Evolutionary conservation across 306 rosid species (phyloP).

Genomic region (Quercus mongolica): DNA sequence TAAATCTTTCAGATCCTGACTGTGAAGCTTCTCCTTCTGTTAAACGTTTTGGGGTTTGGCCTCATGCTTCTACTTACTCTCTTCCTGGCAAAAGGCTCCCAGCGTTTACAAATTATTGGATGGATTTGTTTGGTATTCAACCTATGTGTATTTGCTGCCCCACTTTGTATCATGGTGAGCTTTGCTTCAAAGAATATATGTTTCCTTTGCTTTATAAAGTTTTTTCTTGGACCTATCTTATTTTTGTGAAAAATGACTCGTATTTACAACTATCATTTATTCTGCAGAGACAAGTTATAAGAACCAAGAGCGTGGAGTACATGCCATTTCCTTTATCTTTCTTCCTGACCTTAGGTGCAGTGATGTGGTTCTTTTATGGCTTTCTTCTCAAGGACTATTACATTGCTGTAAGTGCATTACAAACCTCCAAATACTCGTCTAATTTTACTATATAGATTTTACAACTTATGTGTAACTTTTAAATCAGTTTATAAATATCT

Average conservation of each 20-base stretch:
- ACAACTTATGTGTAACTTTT: no score
- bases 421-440: neutral
- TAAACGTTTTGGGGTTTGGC: slow-evolving; percentile 77
- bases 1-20: slow-evolving; percentile 48
- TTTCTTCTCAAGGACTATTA: slow-evolving; percentile 71
- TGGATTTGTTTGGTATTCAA: slow-evolving; percentile 88
- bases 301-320: slow-evolving; percentile 79
- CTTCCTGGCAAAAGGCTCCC: slow-evolving; percentile 51
- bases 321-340: slow-evolving; percentile 85
- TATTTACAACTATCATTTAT: neutral
- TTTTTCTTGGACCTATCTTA: neutral
- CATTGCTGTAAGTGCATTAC: slow-evolving; percentile 62
- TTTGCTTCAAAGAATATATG: neutral
- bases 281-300: slow-evolving; percentile 67
- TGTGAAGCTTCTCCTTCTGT: slow-evolving; percentile 44
- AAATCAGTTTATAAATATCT: no score
- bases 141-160: slow-evolving; percentile 81
- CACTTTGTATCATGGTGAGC: slow-evolving; percentile 74
- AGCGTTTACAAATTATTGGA: slow-evolving; percentile 62
- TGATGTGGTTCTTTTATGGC: slow-evolving; percentile 95
- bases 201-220: neutral
- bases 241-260: neutral
- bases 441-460: no score
- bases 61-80: slow-evolving; percentile 63
- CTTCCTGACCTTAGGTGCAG: slow-evolving; percentile 79